Evolutionary conservation across 2,329 filamentous ascomycete species (phyloP).

Genomic region (Penicillium occitanis): DNA sequence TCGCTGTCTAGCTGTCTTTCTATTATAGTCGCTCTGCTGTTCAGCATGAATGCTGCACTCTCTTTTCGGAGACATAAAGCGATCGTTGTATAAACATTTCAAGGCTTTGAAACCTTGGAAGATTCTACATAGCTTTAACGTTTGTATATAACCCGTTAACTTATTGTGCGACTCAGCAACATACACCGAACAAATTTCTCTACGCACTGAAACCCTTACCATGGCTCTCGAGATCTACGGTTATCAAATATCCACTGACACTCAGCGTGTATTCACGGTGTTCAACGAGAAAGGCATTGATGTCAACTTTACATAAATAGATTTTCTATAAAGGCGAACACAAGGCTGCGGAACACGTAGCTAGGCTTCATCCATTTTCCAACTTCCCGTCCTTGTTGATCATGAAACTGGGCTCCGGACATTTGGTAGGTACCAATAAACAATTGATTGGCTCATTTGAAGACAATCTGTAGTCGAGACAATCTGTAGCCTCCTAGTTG

Average conservation of each 20-base stretch:
- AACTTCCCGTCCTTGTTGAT: constrained; percentile 7
- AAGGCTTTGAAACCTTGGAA: too few species aligned
- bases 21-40: neutral
- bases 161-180: too few species aligned
- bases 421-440: neutral
- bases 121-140: too few species aligned
- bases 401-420: neutral
- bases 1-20: neutral
- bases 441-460: neutral
- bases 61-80: too few species aligned
- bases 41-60: too few species aligned
- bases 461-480: neutral
- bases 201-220: neutral
- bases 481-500: neutral
- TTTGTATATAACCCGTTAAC: too few species aligned
- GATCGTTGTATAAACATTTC: too few species aligned
- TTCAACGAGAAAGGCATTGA: neutral
- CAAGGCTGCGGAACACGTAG: neutral
- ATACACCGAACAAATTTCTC: too few species aligned
- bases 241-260: neutral
- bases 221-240: constrained; percentile 4
- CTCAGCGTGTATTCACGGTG: neutral
- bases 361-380: neutral
- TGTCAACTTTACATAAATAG: neutral
- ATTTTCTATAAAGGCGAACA: neutral